A percentile compares a stretch with the other conserved stretches of the same genome.
phyloP scores from a whole-genome alignment of 129 eudicot species.

The Erigeron canadensis region DNA sequence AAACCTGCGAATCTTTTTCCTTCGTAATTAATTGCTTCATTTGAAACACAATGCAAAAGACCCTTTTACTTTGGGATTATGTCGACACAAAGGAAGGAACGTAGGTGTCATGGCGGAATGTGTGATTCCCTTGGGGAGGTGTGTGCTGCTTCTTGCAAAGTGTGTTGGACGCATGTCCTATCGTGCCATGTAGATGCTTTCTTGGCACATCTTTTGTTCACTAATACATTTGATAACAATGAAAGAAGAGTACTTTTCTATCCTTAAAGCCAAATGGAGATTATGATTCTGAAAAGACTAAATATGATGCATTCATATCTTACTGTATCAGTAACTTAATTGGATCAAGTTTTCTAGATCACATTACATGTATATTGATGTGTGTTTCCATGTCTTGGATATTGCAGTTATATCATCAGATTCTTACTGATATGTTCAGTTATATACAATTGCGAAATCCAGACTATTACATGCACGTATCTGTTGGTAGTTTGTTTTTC shows the following conservation, averaged over 20 bases:
- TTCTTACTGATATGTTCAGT: background rate
- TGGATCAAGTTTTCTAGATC: too few relatives aligned
- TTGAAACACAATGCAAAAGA: constrained; percentile 8
- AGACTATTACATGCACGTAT: background rate
- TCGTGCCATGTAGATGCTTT: constrained; percentile 34
- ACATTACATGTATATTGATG: too few relatives aligned
- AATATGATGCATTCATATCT: constrained; percentile 17
- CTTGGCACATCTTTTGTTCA: constrained; percentile 32
- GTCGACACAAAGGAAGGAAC: constrained; percentile 19
- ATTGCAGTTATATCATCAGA: background rate
- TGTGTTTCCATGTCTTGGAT: too few relatives aligned
- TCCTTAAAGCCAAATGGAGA: constrained; percentile 17
- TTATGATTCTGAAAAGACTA: constrained; percentile 28
- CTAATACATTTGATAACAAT: constrained; percentile 3
- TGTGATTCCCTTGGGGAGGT: constrained; percentile 27
- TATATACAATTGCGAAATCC: too few relatives aligned
- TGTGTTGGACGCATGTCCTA: constrained; percentile 31
- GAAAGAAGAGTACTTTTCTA: background rate
- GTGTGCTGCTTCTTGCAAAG: constrained; percentile 32
- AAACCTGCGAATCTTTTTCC: constrained; percentile 13
- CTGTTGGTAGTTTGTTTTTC: background rate
- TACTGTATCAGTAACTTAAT: too few relatives aligned
- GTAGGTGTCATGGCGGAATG: constrained; percentile 20
- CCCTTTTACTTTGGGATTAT: background rate
- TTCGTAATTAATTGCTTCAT: background rate